Evolutionary conservation across 495 filamentous ascomycete genomes (phyloP).

Genomic region (Diplogelasinospora grovesii): DNA sequence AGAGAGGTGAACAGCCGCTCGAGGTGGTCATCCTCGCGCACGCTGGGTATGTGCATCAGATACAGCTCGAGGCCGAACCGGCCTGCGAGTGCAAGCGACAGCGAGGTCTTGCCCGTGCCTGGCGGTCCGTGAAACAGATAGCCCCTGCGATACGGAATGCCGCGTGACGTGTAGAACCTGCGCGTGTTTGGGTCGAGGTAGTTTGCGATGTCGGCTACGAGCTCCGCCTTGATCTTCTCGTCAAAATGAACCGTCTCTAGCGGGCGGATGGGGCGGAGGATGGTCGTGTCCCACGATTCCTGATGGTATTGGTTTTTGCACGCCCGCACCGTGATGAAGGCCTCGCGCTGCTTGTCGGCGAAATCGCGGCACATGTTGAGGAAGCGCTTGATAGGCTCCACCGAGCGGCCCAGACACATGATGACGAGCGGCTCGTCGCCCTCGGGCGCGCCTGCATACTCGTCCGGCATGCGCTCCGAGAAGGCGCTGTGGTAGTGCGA

Average conservation of each 20-base stretch:
- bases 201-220: conserved; percentile 70
- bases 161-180: conserved; percentile 62
- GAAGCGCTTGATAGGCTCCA: conserved; percentile 37
- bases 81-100: conserved; percentile 58
- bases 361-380: conserved; percentile 38
- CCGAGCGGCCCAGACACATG: conserved; percentile 41
- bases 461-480: conserved; percentile 18
- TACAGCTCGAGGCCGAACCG: conserved; percentile 59
- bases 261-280: conserved; percentile 37
- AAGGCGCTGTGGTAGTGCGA: conserved; percentile 12
- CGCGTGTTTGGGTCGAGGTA: conserved; percentile 68
- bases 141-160: conserved; percentile 59
- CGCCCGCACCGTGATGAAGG: conserved; percentile 36
- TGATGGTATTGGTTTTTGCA: conserved; percentile 19
- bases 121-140: conserved; percentile 60
- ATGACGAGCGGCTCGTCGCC: conserved; percentile 39
- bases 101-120: conserved; percentile 60
- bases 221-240: conserved; percentile 52
- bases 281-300: conserved; percentile 37
- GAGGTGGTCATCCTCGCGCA: conserved; percentile 38
- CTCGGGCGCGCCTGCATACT: conserved; percentile 35
- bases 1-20: conserved; percentile 53
- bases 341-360: conserved; percentile 38
- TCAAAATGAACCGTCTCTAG: conserved; percentile 44
- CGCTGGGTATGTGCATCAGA: conserved; percentile 49